These are phyloP conservation scores for Pholiota conissans DNA, from an alignment of 768 basidiomycete genomes.

Conservation along the genomic window DNA sequence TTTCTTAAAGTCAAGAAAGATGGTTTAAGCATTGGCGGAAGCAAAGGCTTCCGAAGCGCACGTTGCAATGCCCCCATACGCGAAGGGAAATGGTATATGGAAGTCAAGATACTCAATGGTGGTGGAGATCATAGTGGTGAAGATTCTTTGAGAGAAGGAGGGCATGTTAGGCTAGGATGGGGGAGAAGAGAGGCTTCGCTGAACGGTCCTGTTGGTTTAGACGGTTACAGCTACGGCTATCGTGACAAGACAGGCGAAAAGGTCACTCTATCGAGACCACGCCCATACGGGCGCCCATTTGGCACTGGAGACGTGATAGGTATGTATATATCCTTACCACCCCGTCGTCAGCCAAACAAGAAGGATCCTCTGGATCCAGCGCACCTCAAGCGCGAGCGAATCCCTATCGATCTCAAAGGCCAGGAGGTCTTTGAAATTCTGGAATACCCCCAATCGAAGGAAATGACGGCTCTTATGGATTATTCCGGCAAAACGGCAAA, in stretches of 20 bases:
- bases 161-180: slow-evolving; percentile 91
- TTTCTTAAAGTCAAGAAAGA: slow-evolving; percentile 80
- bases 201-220: slow-evolving; percentile 89
- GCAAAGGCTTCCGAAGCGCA: slow-evolving; percentile 89
- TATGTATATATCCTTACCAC: slow-evolving; percentile 89
- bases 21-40: slow-evolving; percentile 72
- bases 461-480: slow-evolving; percentile 90
- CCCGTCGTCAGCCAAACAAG: slow-evolving; percentile 52
- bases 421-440: slow-evolving; percentile 95
- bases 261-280: slow-evolving; percentile 79
- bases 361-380: slow-evolving; percentile 79
- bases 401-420: slow-evolving; percentile 94
- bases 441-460: slow-evolving; percentile 86
- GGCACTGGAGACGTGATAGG: slow-evolving; percentile 87
- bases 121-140: slow-evolving; percentile 61
- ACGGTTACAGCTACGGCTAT: slow-evolving; percentile 90
- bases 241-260: slow-evolving; percentile 94
- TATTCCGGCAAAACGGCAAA: slow-evolving; percentile 60
- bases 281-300: slow-evolving; percentile 74
- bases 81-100: slow-evolving; percentile 93
- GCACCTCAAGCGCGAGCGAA: slow-evolving; percentile 83
- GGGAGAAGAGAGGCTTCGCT: slow-evolving; percentile 90
- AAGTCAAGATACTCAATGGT: slow-evolving; percentile 77
- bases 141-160: slow-evolving; percentile 55
- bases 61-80: slow-evolving; percentile 88